phyloP scores from a whole-genome alignment of 257 asterid species.

The Fraxinus anomala region DNA sequence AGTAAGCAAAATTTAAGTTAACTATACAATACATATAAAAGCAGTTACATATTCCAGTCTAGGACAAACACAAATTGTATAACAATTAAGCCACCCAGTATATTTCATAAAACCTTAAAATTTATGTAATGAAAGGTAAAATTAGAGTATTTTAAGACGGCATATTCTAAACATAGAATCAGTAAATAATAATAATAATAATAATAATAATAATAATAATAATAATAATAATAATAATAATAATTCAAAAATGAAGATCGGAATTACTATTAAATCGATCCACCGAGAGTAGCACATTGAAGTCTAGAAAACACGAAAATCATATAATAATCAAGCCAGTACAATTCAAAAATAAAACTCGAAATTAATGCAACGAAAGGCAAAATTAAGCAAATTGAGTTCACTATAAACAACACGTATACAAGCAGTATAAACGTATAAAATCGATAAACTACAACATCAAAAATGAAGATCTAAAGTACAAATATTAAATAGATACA shows the following conservation, averaged over 20 bases:
- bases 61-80: not conserved
- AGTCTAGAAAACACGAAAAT: not conserved
- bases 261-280: not conserved
- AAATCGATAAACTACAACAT: no score
- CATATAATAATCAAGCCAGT: not conserved
- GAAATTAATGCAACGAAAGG: no score
- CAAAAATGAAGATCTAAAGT: not conserved
- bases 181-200: no score
- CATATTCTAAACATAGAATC: no score
- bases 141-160: no score
- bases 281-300: conserved; percentile 3
- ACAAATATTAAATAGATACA: not conserved
- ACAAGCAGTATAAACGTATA: not conserved
- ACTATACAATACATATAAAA: no score
- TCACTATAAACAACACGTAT: not conserved
- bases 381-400: no score
- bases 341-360: no score
- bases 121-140: no score
- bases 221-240: no score
- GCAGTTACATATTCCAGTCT: not conserved
- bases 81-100: not conserved
- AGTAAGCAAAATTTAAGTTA: not conserved
- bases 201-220: no score
- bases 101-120: no score
- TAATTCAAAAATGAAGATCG: not conserved